phyloP scores from a whole-genome alignment of 2,329 filamentous ascomycete genomes.

The Aspergillus eucalypticola region DNA sequence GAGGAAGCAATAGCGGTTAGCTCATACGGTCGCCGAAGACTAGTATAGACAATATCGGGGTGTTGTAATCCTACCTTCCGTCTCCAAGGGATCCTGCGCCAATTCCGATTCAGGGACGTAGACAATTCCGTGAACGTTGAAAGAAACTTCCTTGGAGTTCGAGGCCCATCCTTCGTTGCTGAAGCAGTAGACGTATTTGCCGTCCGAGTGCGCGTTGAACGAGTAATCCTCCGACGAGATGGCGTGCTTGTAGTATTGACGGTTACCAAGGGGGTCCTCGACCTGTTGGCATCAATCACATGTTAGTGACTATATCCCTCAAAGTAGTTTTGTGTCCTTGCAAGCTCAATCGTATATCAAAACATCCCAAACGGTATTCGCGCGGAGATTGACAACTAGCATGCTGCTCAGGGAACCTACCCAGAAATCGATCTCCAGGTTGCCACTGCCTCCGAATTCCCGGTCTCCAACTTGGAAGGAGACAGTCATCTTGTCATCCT shows the following conservation, averaged over 20 bases:
- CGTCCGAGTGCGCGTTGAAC: conserved; percentile 81
- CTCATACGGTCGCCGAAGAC: not conserved
- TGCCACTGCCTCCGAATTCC: conserved; percentile 91
- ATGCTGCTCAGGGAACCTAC: conserved; percentile 56
- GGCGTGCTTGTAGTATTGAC: conserved; percentile 76
- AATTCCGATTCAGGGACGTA: conserved; percentile 89
- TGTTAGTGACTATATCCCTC: not conserved
- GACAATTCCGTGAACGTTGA: conserved; percentile 98
- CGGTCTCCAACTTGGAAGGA: conserved; percentile 97
- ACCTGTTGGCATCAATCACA: conserved; percentile 54
- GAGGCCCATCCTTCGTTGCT: conserved; percentile 98
- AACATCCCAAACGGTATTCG: not conserved
- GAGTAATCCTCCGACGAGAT: conserved; percentile 91
- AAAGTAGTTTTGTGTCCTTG: not conserved
- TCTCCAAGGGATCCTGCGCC: conserved; percentile 82
- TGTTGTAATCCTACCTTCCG: conserved; percentile 66
- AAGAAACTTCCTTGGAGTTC: conserved; percentile 95
- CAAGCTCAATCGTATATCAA: not conserved
- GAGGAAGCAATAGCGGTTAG: conserved; percentile 5
- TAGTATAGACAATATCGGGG: no score
- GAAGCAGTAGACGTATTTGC: conserved; percentile 95
- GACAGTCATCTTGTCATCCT: conserved; percentile 96
- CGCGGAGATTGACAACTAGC: not conserved
- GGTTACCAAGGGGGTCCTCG: conserved; percentile 71
- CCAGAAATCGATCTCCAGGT: conserved; percentile 97